Conservation (phyloP, 805 yeast species). For the Scheffersomyces ergatensis region DNA sequence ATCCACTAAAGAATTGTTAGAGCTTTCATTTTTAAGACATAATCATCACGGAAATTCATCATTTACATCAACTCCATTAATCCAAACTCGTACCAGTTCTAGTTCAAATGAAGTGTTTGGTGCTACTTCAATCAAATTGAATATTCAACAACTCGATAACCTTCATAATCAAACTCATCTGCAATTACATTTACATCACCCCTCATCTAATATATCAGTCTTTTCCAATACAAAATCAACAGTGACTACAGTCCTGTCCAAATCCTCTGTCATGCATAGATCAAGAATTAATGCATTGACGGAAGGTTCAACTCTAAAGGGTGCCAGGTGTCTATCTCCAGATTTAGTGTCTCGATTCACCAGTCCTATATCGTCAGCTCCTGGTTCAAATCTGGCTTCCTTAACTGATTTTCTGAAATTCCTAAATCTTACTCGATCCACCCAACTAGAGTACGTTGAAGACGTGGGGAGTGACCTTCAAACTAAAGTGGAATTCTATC, state of each 20-base stretch:
- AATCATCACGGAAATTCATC: slow-evolving; percentile 1
- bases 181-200: neutral
- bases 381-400: slow-evolving; percentile 1
- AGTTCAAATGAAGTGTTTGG: neutral
- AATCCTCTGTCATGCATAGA: neutral
- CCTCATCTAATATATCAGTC: neutral
- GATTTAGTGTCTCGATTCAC: slow-evolving; percentile 22
- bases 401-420: neutral
- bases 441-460: neutral
- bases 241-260: neutral
- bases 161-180: neutral
- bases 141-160: neutral
- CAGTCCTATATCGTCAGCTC: slow-evolving; percentile 13
- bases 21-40: slow-evolving; percentile 40
- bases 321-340: slow-evolving; percentile 26
- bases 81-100: neutral
- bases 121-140: neutral
- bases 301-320: slow-evolving; percentile 16
- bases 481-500: slow-evolving; percentile 1
- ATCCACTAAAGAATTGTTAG: slow-evolving; percentile 41
- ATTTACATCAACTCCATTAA: neutral
- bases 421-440: neutral
- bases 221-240: neutral
- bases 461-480: neutral
- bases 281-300: neutral